Percentiles rank a stretch among this genome's conserved stretches.
These are phyloP conservation scores for Beauveria brongniartii DNA, from an alignment of 2,329 filamentous ascomycete species.

Conservation along the genomic window DNA sequence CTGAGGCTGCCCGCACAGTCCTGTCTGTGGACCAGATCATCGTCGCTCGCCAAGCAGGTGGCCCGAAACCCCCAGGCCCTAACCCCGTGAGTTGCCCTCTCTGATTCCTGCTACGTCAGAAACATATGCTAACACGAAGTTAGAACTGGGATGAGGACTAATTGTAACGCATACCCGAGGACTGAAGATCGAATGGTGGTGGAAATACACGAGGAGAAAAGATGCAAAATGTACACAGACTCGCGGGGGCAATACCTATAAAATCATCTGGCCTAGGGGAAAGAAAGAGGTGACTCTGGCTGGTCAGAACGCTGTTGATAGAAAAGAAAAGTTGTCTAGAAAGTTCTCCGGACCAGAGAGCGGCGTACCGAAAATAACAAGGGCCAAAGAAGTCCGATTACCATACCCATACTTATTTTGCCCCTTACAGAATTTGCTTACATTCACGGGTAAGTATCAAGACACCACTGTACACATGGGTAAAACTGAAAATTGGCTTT, in stretches of 20 bases:
- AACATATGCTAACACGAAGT: not conserved
- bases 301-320: conserved; percentile 3
- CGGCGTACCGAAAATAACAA: conserved; percentile 1
- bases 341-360: not conserved
- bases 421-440: not conserved
- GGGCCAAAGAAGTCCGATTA: conserved; percentile 9
- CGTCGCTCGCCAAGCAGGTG: conserved; percentile 91
- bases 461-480: too few species aligned
- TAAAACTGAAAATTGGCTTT: too few species aligned
- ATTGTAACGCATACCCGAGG: conserved; percentile 18
- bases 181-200: conserved; percentile 14
- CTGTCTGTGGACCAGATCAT: conserved; percentile 98
- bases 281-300: not conserved
- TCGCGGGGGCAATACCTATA: not conserved
- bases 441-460: too few species aligned
- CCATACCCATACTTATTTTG: not conserved
- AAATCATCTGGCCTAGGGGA: not conserved
- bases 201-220: conserved; percentile 6
- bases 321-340: conserved; percentile 2
- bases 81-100: conserved; percentile 54
- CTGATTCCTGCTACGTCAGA: not conserved
- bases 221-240: conserved; percentile 7
- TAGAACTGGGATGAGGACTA: conserved; percentile 59
- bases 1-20: conserved; percentile 87
- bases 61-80: conserved; percentile 90